A percentile compares a stretch with the other conserved stretches of the same genome.
phyloP scores from a whole-genome alignment of 2,329 filamentous ascomycete species.

The Cryphonectria nitschkei region DNA sequence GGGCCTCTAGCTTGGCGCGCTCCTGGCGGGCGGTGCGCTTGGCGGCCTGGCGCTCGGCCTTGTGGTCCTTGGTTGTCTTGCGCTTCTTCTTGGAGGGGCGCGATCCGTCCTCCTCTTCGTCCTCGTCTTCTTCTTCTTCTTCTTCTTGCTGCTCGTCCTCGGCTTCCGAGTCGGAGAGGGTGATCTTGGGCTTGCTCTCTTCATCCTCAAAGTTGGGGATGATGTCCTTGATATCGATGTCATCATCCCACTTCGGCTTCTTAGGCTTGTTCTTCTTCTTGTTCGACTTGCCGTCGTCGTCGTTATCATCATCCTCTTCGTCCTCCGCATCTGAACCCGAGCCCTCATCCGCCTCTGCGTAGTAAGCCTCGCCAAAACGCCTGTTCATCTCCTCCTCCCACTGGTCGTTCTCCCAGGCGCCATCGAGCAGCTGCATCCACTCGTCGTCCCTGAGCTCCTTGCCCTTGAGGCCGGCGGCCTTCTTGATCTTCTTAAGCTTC shows the following conservation, averaged over 20 bases:
- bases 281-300: constrained; percentile 50
- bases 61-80: constrained; percentile 63
- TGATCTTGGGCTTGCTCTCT: constrained; percentile 54
- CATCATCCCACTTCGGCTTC: constrained; percentile 93
- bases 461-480: constrained; percentile 79
- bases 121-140: constrained; percentile 39
- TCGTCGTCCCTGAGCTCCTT: constrained; percentile 72
- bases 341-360: constrained; percentile 68
- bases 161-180: constrained; percentile 58
- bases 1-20: constrained; percentile 79
- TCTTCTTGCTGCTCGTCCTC: constrained; percentile 45
- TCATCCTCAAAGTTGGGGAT: constrained; percentile 83
- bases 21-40: constrained; percentile 80
- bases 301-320: constrained; percentile 29
- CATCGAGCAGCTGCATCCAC: constrained; percentile 83
- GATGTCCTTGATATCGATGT: constrained; percentile 95
- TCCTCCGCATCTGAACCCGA: constrained; percentile 63
- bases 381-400: constrained; percentile 93
- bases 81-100: constrained; percentile 60
- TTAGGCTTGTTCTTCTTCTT: constrained; percentile 69
- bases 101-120: constrained; percentile 46
- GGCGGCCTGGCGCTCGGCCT: constrained; percentile 59
- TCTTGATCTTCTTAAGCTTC: constrained; percentile 85
- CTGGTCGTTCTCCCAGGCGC: constrained; percentile 82
- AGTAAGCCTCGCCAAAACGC: constrained; percentile 89